These are phyloP conservation scores for Oxytropis ochrocephala DNA, from an alignment of 306 rosid genomes.

Conservation along the genomic window DNA sequence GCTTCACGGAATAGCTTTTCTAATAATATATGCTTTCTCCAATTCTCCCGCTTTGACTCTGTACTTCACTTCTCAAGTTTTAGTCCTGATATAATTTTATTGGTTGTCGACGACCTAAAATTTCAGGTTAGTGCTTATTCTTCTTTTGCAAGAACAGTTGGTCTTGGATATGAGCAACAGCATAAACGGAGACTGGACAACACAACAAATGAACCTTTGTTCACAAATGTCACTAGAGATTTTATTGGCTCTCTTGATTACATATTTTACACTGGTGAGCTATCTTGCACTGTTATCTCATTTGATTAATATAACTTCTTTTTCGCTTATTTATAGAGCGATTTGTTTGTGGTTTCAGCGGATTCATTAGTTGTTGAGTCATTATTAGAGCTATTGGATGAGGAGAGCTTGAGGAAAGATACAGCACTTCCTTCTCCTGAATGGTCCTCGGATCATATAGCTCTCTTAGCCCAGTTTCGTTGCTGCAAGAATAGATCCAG, in stretches of 20 bases:
- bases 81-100: background rate
- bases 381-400: constrained; percentile 93
- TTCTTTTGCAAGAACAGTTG: constrained; percentile 72
- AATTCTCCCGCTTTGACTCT: background rate
- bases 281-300: constrained; percentile 6
- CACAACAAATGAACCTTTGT: constrained; percentile 80
- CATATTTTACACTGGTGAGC: constrained; percentile 88
- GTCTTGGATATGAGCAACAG: constrained; percentile 77
- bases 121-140: constrained; percentile 94
- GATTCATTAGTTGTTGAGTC: constrained; percentile 96
- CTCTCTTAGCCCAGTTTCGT: constrained; percentile 91
- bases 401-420: constrained; percentile 96
- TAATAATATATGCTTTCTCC: background rate
- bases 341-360: constrained; percentile 50
- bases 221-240: constrained; percentile 93
- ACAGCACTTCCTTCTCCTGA: constrained; percentile 99
- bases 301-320: background rate
- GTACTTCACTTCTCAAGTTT: background rate
- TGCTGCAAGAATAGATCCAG: constrained; percentile 86
- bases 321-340: constrained; percentile 4
- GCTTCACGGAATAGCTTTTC: background rate
- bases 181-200: constrained; percentile 79
- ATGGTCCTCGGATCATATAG: constrained; percentile 99
- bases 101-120: constrained; percentile 1
- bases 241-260: constrained; percentile 97